These are phyloP conservation scores for Tuber brumale DNA, from an alignment of 495 filamentous ascomycete species.

Conservation along the genomic window DNA sequence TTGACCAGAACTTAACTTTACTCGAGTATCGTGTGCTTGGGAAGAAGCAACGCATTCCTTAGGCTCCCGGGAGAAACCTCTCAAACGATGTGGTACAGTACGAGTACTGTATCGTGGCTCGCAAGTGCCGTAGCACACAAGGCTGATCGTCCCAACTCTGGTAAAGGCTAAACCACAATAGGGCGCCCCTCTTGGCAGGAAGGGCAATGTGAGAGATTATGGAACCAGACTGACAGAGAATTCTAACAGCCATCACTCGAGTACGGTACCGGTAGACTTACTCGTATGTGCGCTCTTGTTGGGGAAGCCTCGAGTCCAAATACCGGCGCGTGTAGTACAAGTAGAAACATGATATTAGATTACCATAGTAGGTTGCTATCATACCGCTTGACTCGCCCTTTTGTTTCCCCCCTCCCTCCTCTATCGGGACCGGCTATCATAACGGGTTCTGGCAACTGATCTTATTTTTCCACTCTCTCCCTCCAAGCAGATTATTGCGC, in stretches of 20 bases:
- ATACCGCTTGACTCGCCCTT: slow-evolving; percentile 23
- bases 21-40: neutral
- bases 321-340: neutral
- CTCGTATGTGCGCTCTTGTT: neutral
- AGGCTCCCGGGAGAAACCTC: neutral
- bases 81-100: neutral
- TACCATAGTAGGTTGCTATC: slow-evolving; percentile 12
- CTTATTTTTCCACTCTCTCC: slow-evolving; percentile 12
- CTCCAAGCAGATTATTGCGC: slow-evolving; percentile 22
- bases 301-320: neutral
- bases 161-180: slow-evolving; percentile 4
- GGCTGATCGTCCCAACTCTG: neutral
- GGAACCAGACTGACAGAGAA: neutral
- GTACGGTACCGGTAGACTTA: too few species aligned
- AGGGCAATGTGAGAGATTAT: neutral
- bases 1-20: neutral
- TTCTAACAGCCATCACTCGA: neutral
- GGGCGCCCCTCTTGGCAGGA: neutral
- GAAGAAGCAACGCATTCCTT: neutral
- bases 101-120: neutral
- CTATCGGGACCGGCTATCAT: slow-evolving; percentile 24
- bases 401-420: slow-evolving; percentile 15
- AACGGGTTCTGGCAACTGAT: slow-evolving; percentile 30
- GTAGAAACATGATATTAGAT: neutral
- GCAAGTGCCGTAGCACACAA: neutral